Evolutionary conservation across 2,329 filamentous ascomycete species (phyloP).

Genomic region (Aspergillus fischeri): DNA sequence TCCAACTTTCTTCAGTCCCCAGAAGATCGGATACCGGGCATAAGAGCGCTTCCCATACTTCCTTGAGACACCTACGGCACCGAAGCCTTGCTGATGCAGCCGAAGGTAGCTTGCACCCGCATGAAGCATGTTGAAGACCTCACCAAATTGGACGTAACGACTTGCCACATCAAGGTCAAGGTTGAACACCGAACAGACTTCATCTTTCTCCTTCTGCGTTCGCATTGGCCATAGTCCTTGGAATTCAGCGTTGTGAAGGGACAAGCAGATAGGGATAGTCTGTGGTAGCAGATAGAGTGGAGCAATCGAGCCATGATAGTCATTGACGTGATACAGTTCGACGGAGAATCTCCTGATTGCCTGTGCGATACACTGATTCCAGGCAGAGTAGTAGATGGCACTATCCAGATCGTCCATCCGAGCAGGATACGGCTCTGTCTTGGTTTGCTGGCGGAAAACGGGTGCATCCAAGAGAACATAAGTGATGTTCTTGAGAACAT

Average conservation of each 20-base stretch:
- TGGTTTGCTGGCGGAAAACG: slow-evolving; percentile 61
- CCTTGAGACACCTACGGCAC: slow-evolving; percentile 63
- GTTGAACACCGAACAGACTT: slow-evolving; percentile 64
- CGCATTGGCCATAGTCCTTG: slow-evolving; percentile 67
- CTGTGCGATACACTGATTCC: slow-evolving; percentile 67
- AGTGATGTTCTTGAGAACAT: slow-evolving; percentile 61
- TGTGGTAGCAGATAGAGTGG: slow-evolving; percentile 62
- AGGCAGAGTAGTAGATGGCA: slow-evolving; percentile 65
- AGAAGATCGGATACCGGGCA: slow-evolving; percentile 66
- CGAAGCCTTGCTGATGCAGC: slow-evolving; percentile 64
- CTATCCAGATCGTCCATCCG: slow-evolving; percentile 67
- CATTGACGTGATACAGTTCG: slow-evolving; percentile 64
- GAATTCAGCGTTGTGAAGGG: slow-evolving; percentile 66
- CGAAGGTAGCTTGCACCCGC: slow-evolving; percentile 63
- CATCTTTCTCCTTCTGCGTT: slow-evolving; percentile 56
- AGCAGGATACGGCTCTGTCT: slow-evolving; percentile 60
- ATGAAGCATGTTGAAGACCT: slow-evolving; percentile 66
- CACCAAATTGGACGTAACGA: slow-evolving; percentile 63
- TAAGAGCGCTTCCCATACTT: slow-evolving; percentile 66
- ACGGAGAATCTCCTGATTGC: slow-evolving; percentile 59
- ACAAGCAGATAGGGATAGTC: slow-evolving; percentile 59
- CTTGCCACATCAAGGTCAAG: slow-evolving; percentile 54
- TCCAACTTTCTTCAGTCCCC: slow-evolving; percentile 61
- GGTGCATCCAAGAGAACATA: slow-evolving; percentile 65
- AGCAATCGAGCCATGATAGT: slow-evolving; percentile 61